Evolutionary conservation across 2,329 filamentous ascomycete genomes (phyloP).

Genomic region (Ophiostoma montium): DNA sequence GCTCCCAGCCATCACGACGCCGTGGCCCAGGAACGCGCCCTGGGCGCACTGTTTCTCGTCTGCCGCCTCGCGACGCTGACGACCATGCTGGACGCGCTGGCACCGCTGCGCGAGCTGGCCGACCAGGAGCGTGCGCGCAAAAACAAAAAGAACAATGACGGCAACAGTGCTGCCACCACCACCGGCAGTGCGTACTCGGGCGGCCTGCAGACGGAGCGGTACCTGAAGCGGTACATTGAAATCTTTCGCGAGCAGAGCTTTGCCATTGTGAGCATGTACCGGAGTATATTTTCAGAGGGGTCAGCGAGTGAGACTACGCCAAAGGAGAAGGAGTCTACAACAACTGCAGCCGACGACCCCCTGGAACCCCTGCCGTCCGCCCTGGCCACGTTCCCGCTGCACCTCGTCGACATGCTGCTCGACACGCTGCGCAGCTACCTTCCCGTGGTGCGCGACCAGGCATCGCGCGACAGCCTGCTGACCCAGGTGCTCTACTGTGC

Average conservation of each 20-base stretch:
- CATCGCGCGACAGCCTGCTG: constrained; percentile 70
- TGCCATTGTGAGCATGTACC: constrained; percentile 86
- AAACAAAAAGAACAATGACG: no score
- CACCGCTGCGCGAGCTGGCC: constrained; percentile 74
- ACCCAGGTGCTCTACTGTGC: constrained; percentile 92
- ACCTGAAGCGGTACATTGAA: constrained; percentile 88
- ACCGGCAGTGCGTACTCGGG: constrained; percentile 40
- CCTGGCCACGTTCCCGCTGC: constrained; percentile 69
- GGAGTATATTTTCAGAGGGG: constrained; percentile 63
- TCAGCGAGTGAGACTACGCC: no score
- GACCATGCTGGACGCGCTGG: constrained; percentile 65
- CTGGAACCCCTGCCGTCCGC: constrained; percentile 57
- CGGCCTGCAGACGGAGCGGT: constrained; percentile 87
- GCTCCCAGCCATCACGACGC: background rate
- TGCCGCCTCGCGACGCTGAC: constrained; percentile 72
- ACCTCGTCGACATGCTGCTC: constrained; percentile 68
- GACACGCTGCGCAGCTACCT: constrained; percentile 65
- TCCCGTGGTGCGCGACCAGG: constrained; percentile 65
- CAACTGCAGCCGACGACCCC: background rate
- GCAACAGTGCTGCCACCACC: constrained; percentile 9
- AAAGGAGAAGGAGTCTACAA: no score
- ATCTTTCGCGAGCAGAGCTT: constrained; percentile 98
- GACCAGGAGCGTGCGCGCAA: constrained; percentile 60
- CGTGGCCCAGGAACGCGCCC: constrained; percentile 40
- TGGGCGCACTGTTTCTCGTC: constrained; percentile 76